Conservation (phyloP, 2,329 filamentous ascomycete genomes). For the Diatrype stigma region DNA sequence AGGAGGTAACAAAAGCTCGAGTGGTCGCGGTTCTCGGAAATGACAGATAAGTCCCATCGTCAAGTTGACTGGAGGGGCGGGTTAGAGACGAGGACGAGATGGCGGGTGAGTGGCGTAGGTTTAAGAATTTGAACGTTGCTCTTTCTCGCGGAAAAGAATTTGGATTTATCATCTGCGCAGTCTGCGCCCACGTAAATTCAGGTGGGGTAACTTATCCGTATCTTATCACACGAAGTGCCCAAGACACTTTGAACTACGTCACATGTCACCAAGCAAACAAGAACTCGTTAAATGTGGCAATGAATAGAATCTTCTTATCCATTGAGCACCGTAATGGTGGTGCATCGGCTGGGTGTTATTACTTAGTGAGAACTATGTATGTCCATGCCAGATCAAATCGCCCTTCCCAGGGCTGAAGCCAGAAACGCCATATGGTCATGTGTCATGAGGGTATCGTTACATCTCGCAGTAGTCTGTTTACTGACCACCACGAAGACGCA, state of each 20-base stretch:
- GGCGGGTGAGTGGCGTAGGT: background rate
- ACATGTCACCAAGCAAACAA: background rate
- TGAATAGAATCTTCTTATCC: background rate
- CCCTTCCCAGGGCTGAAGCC: conserved; percentile 12
- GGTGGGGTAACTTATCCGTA: background rate
- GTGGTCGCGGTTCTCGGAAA: background rate
- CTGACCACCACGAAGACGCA: conserved; percentile 65
- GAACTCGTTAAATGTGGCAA: background rate
- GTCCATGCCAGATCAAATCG: conserved; percentile 6
- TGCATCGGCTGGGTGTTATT: background rate
- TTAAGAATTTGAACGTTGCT: too few species aligned
- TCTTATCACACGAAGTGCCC: background rate
- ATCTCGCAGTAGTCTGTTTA: conserved; percentile 24
- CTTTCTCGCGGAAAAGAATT: background rate
- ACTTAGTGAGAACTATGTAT: conserved; percentile 8
- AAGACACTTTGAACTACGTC: background rate
- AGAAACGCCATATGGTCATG: conserved; percentile 23
- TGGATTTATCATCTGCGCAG: background rate
- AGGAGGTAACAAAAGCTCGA: background rate
- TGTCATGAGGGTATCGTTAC: conserved; percentile 19
- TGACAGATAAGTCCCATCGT: background rate
- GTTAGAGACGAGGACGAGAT: background rate
- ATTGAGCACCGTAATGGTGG: background rate
- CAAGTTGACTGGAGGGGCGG: background rate
- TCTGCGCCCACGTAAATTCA: too few species aligned